These are phyloP conservation scores for Ceratocystis cacaofunesta DNA, from an alignment of 2,329 filamentous ascomycete genomes.

Conservation along the genomic window DNA sequence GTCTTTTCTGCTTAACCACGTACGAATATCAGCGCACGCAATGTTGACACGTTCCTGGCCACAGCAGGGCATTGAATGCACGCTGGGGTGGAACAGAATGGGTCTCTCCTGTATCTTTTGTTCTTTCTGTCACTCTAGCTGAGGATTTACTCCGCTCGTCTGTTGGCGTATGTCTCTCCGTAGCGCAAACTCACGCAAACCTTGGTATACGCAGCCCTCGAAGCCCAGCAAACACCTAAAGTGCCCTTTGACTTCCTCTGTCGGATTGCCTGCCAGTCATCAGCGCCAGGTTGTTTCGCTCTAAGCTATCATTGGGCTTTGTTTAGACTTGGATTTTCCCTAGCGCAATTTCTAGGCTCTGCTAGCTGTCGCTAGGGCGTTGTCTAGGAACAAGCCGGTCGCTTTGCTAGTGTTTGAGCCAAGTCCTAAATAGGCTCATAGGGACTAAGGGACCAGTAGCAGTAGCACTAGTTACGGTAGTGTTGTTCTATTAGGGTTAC, in stretches of 20 bases:
- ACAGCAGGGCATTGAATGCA: neutral
- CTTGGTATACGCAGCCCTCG: neutral
- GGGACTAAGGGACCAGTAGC: neutral
- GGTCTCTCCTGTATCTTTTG: neutral
- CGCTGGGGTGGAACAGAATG: neutral
- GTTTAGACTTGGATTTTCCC: neutral
- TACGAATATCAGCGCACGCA: neutral
- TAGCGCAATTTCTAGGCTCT: neutral
- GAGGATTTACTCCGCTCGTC: neutral
- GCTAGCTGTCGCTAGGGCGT: neutral
- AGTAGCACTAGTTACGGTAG: neutral
- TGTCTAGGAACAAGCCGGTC: neutral
- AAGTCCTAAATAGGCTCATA: neutral
- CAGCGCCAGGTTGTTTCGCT: neutral
- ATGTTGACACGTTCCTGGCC: neutral
- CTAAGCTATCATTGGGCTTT: neutral
- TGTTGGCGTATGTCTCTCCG: neutral
- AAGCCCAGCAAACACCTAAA: neutral
- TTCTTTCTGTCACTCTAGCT: neutral
- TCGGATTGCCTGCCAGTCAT: neutral
- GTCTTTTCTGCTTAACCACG: neutral
- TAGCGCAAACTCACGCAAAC: neutral
- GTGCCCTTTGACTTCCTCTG: neutral
- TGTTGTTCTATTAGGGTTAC: neutral
- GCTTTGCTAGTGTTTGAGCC: conserved; percentile 2